Evolutionary conservation across 257 asterid genomes (phyloP).

Genomic region (Anisodus tanguticus): DNA sequence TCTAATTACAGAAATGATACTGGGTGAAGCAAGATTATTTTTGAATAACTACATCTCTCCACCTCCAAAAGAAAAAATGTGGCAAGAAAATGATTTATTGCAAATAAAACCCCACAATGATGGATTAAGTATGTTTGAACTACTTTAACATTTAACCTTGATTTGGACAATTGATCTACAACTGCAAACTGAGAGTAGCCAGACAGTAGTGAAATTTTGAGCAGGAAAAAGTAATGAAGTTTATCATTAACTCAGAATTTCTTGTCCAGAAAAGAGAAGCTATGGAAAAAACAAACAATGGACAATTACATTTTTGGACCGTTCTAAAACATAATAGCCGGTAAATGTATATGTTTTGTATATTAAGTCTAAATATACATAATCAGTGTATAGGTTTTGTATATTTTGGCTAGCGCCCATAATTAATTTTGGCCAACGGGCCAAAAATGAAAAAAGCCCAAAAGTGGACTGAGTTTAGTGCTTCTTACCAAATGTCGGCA

Average conservation of each 20-base stretch:
- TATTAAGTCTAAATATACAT: no score
- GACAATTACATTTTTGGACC: no score
- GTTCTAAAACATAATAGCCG: no score
- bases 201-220: background rate
- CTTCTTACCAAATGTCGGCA: conserved; percentile 79
- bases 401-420: no score
- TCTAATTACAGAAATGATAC: background rate
- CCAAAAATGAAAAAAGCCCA: no score
- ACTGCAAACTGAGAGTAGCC: background rate
- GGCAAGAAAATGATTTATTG: background rate
- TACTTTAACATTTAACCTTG: background rate
- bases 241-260: background rate
- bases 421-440: no score
- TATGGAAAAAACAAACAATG: background rate
- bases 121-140: background rate
- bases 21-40: background rate
- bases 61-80: background rate
- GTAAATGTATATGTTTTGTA: no score
- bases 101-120: background rate
- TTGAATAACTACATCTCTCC: background rate
- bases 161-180: no score
- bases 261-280: background rate
- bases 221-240: background rate
- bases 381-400: no score
- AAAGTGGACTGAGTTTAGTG: background rate